Base-by-base conservation (phyloP, 257 asterid species). In the Scutellaria baicalensis region DNA sequence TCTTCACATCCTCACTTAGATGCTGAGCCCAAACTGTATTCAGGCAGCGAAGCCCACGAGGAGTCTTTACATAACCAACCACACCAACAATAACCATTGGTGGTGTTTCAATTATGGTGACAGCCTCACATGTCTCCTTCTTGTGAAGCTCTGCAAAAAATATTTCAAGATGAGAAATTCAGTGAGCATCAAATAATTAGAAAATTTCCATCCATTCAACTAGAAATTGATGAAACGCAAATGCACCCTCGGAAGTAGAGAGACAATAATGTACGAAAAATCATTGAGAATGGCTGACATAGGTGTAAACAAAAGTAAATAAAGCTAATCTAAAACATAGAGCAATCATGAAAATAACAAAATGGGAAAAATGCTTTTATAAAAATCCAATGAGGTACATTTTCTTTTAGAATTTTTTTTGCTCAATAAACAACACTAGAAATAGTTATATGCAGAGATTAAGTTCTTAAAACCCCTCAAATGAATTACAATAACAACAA, bases 91-190 rank as follows among this genome's bases (percentile, higher is more conserved):
- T 75, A 72, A 90, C 91, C 88, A 90, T 88, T 8, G 97, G 95
- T 45, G 97, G 97, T 47, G 97, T 85, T 78, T 90, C 97, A 72
- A 91, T 39, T 5, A 89, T 62, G 3, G 97, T 91, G 16, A 91
- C 97, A 56, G 97, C 97, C 83, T 91, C 97, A 18, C 95, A 89
- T 4, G 97, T 91, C 79, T 91, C 97, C 82, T 91, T 91, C 90
- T 89, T 91, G 89, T 91, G 97, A 43, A 91, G 91, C 71, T 91
- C 97, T 91, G 81, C 69, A 47, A 57, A 66, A 8, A 70, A 2
- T 9, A 74, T 49, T 66, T 65, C 55, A 17, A 55, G 55, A 48
- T 49, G 4, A 36, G 50, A 50, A 2, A 23, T n/a, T 48, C 27
- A 39, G 9, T n/a, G 50, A 6, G 54, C 13, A 39, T 40, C 11